A percentile compares a stretch with the other conserved stretches of the same genome.
phyloP scores from a whole-genome alignment of 208 protist genomes.

The Vickermania spadyakhi region DNA sequence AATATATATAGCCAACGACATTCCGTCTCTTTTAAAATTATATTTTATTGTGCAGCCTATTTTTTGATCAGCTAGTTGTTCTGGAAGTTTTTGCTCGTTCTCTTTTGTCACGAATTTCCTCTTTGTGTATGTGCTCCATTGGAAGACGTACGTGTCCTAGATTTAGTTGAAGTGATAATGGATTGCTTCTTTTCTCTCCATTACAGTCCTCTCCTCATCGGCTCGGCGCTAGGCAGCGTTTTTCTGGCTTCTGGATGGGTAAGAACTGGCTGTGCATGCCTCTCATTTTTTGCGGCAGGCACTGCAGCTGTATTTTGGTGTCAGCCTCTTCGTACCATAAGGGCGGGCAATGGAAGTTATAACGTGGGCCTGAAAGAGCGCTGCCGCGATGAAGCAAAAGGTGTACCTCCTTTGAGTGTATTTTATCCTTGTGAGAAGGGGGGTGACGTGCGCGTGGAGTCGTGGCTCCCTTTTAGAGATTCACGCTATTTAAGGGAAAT shows the following conservation, averaged over 20 bases:
- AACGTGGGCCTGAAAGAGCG: neutral
- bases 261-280: neutral
- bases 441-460: neutral
- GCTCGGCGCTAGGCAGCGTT: neutral
- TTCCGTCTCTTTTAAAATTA: no score
- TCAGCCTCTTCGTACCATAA: neutral
- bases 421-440: constrained; percentile 47
- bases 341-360: neutral
- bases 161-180: no score
- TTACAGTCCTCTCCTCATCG: constrained; percentile 3
- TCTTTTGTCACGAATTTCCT: no score
- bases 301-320: neutral
- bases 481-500: constrained; percentile 42
- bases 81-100: no score
- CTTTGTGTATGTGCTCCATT: no score
- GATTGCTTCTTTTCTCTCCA: constrained; percentile 15
- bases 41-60: no score
- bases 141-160: no score
- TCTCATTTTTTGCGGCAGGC: neutral
- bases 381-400: constrained; percentile 1
- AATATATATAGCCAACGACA: no score
- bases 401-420: constrained; percentile 39
- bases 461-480: constrained; percentile 61
- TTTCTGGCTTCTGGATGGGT: neutral
- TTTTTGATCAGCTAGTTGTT: no score